A percentile compares a stretch with the other conserved stretches of the same genome.
phyloP scores from a whole-genome alignment of 192 early-diverging fungal species.

The Podila minutissima region DNA sequence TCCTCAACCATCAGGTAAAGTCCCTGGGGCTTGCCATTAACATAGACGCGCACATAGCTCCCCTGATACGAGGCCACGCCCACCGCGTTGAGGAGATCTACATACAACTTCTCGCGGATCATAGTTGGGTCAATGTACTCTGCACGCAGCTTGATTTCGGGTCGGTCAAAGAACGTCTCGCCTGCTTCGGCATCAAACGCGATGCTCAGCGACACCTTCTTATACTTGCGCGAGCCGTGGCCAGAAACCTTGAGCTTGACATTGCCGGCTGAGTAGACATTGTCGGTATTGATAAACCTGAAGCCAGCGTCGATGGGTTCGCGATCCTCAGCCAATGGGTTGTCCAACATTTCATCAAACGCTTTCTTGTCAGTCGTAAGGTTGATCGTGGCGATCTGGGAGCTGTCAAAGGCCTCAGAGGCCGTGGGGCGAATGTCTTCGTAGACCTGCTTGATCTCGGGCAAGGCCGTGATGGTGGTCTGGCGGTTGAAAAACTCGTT shows the following conservation, averaged over 20 bases:
- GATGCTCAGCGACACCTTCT: slow-evolving; percentile 51
- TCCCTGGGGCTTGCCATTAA: slow-evolving; percentile 51
- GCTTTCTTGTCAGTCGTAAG: slow-evolving; percentile 19
- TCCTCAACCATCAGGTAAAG: slow-evolving; percentile 52
- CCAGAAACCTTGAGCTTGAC: slow-evolving; percentile 54
- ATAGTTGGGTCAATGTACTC: slow-evolving; percentile 36
- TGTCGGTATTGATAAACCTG: slow-evolving; percentile 29
- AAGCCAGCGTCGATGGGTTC: slow-evolving; percentile 18
- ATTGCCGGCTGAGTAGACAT: slow-evolving; percentile 10
- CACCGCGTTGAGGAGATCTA: slow-evolving; percentile 38
- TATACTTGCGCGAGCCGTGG: slow-evolving; percentile 39
- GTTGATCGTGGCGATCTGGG: slow-evolving; percentile 47
- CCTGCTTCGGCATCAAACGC: slow-evolving; percentile 30
- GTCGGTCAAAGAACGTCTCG: slow-evolving; percentile 44
- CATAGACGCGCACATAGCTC: slow-evolving; percentile 42
- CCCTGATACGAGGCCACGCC: slow-evolving; percentile 15
- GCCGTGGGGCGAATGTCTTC: not conserved
- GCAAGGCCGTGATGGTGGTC: slow-evolving; percentile 11
- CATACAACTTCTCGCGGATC: slow-evolving; percentile 50
- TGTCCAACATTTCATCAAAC: slow-evolving; percentile 34
- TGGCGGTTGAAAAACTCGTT: slow-evolving; percentile 32
- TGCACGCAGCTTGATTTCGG: slow-evolving; percentile 47
- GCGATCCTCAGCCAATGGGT: slow-evolving; percentile 17
- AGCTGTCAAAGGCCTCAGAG: slow-evolving; percentile 42
- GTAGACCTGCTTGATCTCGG: slow-evolving; percentile 20